Base-by-base conservation (phyloP, 2,329 filamentous ascomycete species). In the Lachnellula arida region DNA sequence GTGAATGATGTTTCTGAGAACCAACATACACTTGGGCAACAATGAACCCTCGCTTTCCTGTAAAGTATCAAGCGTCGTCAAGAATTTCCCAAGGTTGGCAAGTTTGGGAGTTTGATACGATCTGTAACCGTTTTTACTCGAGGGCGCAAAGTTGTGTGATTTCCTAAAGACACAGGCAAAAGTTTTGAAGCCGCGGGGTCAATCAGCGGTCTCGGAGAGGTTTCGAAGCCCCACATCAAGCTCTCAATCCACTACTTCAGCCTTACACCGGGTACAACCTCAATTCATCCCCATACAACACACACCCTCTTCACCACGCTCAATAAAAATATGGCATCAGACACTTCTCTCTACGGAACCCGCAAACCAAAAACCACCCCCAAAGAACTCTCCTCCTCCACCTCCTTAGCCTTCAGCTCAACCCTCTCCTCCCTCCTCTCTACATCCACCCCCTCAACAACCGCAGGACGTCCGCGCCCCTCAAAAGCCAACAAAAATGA, bases 351-450 rank as follows among this genome's bases (percentile, higher is more conserved):
- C 14, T 97, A 97, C 73, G 91, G 91, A 67, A 81, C 87, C 51
- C 81, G 83, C 53, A 82, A 84, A 39, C 76, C 81, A 11, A 93
- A 91, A 72, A 85, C 85, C 42, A 70, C 75, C 65, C 79, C 82
- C 62, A 86, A 84, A 67, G 84, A 88, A 66, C 82, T 89, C 55
- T 83, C 84, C 17, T 82, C 91, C 17, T 87, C 84, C 17, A 85
- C 83, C 50, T 87, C 84, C 46, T 82, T 96, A 53, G 85, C 91
- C 69, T 97, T 99, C 75, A 85, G 88, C n/a, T 89, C 90, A 11
- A 89, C 94, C 62, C 83, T 97, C 60, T 87, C 88, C 64, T 89
- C 86, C 46, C 84, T 97, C 54, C 90, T 97, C 73, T 78, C 86
- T 53, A 71, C 74, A n/a, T 72, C 74, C n/a, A 60, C 60, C 23